Percentiles rank a stretch among this genome's conserved stretches.
Conservation (phyloP, 148 eudicot genomes). For the Oxyria digyna region DNA sequence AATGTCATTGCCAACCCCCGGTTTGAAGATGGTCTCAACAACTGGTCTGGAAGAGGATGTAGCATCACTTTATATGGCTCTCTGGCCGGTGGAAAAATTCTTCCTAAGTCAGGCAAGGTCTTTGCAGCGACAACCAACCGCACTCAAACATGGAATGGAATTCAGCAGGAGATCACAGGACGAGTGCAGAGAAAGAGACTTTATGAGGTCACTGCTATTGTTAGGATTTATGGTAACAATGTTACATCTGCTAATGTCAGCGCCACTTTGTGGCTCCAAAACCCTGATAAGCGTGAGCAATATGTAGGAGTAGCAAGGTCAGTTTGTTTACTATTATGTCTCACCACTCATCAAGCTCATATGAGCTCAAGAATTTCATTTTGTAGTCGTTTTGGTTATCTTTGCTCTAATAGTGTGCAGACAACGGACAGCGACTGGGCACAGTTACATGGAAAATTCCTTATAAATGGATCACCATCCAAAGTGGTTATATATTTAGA, state of each 20-base stretch:
- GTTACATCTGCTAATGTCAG: conserved; percentile 40
- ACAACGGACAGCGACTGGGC: conserved; percentile 90
- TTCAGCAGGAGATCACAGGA: conserved; percentile 82
- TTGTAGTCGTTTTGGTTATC: neutral
- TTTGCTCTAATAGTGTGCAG: conserved; percentile 37
- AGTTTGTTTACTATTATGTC: conserved; percentile 17
- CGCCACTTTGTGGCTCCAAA: conserved; percentile 74
- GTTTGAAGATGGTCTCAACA: conserved; percentile 77
- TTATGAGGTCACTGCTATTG: conserved; percentile 57
- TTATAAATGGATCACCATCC: conserved; percentile 61
- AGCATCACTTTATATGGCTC: conserved; percentile 51
- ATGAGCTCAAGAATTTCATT: neutral
- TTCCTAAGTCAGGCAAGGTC: conserved; percentile 62
- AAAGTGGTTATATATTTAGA: conserved; percentile 62
- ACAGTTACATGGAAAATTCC: conserved; percentile 68
- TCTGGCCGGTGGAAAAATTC: conserved; percentile 63
- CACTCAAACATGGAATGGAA: conserved; percentile 77
- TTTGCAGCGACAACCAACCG: conserved; percentile 74
- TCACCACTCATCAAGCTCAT: neutral
- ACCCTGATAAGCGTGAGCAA: conserved; percentile 65
- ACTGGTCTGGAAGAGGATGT: conserved; percentile 96
- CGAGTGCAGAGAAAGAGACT: conserved; percentile 66
- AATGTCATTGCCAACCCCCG: conserved; percentile 62
- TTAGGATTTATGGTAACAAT: conserved; percentile 75
- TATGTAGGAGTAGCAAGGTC: conserved; percentile 71